phyloP scores from a whole-genome alignment of 1,284 basidiomycete species.

The Pseudozyma sp. region DNA sequence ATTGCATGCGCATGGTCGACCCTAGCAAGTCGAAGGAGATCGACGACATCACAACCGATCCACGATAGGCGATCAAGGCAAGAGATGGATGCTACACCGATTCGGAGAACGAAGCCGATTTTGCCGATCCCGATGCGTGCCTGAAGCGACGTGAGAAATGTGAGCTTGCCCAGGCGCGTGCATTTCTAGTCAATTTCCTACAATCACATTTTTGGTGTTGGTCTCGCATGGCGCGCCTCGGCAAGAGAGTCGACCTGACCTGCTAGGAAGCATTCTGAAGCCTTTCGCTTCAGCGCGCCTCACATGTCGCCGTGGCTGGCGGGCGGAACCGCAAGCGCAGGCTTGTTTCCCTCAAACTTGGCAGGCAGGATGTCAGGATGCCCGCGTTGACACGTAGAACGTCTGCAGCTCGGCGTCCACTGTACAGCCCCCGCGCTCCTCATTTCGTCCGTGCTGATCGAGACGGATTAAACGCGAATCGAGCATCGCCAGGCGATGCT shows the following conservation, averaged over 20 bases:
- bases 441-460: neutral
- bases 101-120: no score
- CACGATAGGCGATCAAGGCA: no score
- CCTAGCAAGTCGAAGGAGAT: no score
- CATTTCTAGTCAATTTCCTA: no score
- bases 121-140: no score
- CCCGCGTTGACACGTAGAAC: neutral
- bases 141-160: neutral
- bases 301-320: neutral
- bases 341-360: neutral
- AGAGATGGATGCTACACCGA: no score
- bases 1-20: no score
- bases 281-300: neutral
- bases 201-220: neutral
- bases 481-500: neutral
- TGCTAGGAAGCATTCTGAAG: no score
- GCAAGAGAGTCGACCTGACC: neutral
- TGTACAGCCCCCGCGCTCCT: neutral
- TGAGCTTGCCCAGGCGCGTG: neutral
- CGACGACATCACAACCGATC: no score
- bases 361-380: neutral
- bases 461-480: neutral
- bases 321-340: neutral
- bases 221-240: neutral
- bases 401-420: conserved; percentile 16